Base-by-base conservation (phyloP, 768 basidiomycete species). In the Tricholoma hemisulphureum region DNA sequence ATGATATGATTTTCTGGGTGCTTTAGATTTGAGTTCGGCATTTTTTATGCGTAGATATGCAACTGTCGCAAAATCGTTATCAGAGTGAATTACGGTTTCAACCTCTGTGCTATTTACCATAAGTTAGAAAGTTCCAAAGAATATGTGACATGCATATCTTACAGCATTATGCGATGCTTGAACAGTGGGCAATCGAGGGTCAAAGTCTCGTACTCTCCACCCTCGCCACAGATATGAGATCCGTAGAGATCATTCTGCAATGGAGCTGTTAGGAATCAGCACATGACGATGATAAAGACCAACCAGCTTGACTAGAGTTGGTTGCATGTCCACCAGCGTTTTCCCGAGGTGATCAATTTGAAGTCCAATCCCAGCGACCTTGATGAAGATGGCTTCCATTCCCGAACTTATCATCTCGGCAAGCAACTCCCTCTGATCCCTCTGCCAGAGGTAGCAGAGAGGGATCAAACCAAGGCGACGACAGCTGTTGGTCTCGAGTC, bases 121-220 rank as follows among this genome's bases (percentile, higher is more conserved):
- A 20, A 34, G 53, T 61, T 23, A 58, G 41, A 59, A 24, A 56
- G 10, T 52, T 9, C 53, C 26, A 20, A 49, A 41, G 18, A 24
- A 37, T 37, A 29, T 51, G 37, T n/a, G 11, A 53, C 43, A 45
- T n/a, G 45, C 11, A 31, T 8, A n/a, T 64, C 87, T 64, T 63
- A 93, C 87, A 98, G 69, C 6, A 75, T 68, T 32, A 99, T 88
- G 9, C 81, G 78, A 35, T 81, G 80, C 63, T 92, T 91, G 82
- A 95, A 98, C 11, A 96, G 67, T 0, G 95, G 92, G 59, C 89
- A 91, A 63, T 97, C 92, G 11, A 95, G 75, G 1, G 96, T 98
- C 57, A 98, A 76, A 0, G 89, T 92, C 69, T 99, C 97, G 71
- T 98, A 99, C 74, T 99, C 97, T 2, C 97, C 97, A 2, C 97